These are phyloP conservation scores for Lachnellula occidentalis DNA, from an alignment of 2,329 filamentous ascomycete genomes.

Conservation along the genomic window DNA sequence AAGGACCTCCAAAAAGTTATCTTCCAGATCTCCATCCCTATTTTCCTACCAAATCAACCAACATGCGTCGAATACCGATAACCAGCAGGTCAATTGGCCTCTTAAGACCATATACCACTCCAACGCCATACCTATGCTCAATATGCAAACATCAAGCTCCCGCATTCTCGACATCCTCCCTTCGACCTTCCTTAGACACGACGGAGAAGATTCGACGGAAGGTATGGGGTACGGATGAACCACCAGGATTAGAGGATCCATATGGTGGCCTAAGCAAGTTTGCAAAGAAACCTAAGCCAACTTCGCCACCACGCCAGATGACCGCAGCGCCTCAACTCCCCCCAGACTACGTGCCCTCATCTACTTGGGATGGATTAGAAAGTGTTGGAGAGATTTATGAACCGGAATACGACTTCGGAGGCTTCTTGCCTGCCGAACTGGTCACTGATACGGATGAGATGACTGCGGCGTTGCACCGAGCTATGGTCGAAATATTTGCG, in stretches of 20 bases:
- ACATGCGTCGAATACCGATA: conserved; percentile 31
- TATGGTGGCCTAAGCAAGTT: conserved; percentile 36
- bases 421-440: conserved; percentile 36
- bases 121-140: conserved; percentile 21
- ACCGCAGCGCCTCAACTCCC: background rate
- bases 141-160: conserved; percentile 23
- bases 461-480: conserved; percentile 44
- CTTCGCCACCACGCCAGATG: conserved; percentile 4
- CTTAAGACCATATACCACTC: conserved; percentile 12
- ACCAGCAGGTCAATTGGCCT: conserved; percentile 28
- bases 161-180: conserved; percentile 27
- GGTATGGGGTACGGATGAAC: conserved; percentile 45
- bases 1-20: conserved; percentile 15
- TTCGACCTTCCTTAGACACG: conserved; percentile 12
- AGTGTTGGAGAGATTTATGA: conserved; percentile 41
- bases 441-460: conserved; percentile 33
- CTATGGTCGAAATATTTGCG: conserved; percentile 50
- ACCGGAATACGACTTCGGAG: conserved; percentile 34
- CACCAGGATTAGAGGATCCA: conserved; percentile 43
- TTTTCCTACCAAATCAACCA: conserved; percentile 4
- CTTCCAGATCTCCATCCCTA: background rate
- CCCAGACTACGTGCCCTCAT: conserved; percentile 38
- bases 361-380: conserved; percentile 47
- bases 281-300: conserved; percentile 4
- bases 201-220: conserved; percentile 41